Evolutionary conservation across 2,329 filamentous ascomycete genomes (phyloP).

Genomic region (Venturia nashicola): DNA sequence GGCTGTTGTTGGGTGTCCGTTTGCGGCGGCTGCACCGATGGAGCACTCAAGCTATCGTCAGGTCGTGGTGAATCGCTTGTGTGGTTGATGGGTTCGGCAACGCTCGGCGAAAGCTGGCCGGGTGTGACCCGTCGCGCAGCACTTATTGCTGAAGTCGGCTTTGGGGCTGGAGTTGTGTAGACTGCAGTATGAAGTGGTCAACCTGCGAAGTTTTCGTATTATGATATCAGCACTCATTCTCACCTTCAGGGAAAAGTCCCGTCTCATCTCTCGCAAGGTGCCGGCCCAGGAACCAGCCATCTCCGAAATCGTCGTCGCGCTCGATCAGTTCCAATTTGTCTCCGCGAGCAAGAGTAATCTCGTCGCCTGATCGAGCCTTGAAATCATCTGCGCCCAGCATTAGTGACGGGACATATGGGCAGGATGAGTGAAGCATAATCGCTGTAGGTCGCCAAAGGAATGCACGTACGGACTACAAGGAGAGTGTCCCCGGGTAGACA

Average conservation of each 20-base stretch:
- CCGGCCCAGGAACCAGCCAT: conserved; percentile 72
- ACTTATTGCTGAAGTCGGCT: conserved; percentile 18
- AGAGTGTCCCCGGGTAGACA: conserved; percentile 47
- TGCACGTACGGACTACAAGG: conserved; percentile 55
- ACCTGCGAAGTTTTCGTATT: conserved; percentile 10
- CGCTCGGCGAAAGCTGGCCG: not conserved
- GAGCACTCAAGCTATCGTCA: conserved; percentile 4
- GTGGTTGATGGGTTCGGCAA: not conserved
- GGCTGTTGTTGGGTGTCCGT: not conserved
- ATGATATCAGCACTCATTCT: conserved; percentile 18
- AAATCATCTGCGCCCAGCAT: conserved; percentile 62
- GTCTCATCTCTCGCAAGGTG: conserved; percentile 62
- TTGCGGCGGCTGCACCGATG: conserved; percentile 7
- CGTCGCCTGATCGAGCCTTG: conserved; percentile 78
- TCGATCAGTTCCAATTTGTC: conserved; percentile 75
- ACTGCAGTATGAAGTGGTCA: conserved; percentile 28
- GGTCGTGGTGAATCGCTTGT: not conserved
- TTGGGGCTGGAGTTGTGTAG: conserved; percentile 49
- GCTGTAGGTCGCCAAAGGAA: not conserved
- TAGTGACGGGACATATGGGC: not conserved
- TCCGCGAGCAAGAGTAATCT: conserved; percentile 76
- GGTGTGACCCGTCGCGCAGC: conserved; percentile 2
- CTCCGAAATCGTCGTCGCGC: conserved; percentile 77
- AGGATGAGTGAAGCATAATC: conserved; percentile 14
- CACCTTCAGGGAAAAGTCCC: conserved; percentile 76